Conservation (phyloP, 2,329 filamentous ascomycete species). For the Alternaria burnsii region DNA sequence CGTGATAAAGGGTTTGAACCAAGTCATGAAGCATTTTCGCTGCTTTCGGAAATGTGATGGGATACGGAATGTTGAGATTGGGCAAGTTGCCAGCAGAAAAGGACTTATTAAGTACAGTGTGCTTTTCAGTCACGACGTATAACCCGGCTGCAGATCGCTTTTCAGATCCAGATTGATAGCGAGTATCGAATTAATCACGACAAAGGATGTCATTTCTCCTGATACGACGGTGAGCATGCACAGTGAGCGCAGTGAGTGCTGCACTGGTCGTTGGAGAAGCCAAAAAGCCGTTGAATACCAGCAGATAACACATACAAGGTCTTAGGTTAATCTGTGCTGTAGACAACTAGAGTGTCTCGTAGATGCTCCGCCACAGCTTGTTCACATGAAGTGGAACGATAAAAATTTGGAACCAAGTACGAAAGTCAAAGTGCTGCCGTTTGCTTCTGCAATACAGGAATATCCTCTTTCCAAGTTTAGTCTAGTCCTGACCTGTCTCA, state of each 20-base stretch:
- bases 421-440: neutral
- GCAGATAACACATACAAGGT: no score
- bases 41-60: no score
- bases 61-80: neutral
- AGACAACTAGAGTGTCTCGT: neutral
- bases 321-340: no score
- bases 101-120: no score
- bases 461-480: slow-evolving; percentile 15
- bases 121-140: no score
- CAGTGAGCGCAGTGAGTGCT: neutral
- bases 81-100: no score
- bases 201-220: neutral
- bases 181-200: neutral
- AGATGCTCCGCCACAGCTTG: neutral
- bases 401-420: neutral
- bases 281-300: neutral
- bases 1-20: neutral
- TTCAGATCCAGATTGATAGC: no score
- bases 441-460: neutral
- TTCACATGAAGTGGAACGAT: neutral
- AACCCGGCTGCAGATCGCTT: no score
- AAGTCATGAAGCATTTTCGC: neutral
- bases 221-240: neutral
- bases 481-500: slow-evolving; percentile 21
- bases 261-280: neutral